phyloP scores from a whole-genome alignment of 148 eudicot species.

The Rhododendron williamsianum region DNA sequence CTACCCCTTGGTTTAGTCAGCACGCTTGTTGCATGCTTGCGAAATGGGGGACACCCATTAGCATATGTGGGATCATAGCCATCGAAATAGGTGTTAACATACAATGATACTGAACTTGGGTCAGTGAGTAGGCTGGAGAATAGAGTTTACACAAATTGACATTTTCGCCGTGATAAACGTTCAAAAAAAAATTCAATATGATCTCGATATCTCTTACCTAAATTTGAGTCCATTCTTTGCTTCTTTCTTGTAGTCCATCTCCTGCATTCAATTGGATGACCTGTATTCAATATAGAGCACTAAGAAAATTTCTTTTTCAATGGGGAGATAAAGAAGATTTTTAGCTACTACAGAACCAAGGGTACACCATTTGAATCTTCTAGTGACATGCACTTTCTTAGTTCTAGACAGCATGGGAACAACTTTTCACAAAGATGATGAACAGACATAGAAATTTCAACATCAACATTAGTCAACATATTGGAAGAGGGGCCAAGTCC shows the following conservation, averaged over 20 bases:
- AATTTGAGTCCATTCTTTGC: conserved; percentile 82
- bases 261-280: conserved; percentile 99
- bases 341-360: not conserved
- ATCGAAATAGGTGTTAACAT: not conserved
- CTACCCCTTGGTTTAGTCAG: not conserved
- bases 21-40: not conserved
- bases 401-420: not conserved
- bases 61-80: not conserved
- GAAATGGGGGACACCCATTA: not conserved
- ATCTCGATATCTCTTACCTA: conserved; percentile 38
- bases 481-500: not conserved
- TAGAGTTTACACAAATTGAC: not conserved
- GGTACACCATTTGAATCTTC: not conserved
- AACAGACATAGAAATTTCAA: not conserved
- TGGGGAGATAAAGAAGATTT: not conserved
- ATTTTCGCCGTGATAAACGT: not conserved
- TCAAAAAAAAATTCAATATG: not conserved
- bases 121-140: not conserved
- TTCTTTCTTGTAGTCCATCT: conserved; percentile 95
- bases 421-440: not conserved
- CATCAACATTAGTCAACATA: not conserved
- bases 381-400: not conserved
- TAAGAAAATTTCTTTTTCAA: conserved; percentile 43
- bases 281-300: conserved; percentile 97
- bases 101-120: not conserved